Evolutionary conservation across 179 eudicot genomes (phyloP).

Genomic region (Beta lomatogona): DNA sequence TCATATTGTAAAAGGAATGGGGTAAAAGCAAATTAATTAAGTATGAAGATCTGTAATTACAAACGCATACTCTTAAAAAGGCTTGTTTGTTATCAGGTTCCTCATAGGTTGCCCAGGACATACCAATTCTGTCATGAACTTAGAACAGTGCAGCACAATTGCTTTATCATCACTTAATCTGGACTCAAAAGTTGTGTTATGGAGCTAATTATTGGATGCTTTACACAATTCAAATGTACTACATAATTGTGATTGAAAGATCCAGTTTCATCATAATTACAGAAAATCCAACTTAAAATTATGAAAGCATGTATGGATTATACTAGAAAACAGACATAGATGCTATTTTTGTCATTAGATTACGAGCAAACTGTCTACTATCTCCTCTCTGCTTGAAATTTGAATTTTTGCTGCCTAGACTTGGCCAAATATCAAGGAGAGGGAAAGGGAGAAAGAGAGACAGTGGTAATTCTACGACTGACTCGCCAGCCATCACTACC

Average conservation of each 20-base stretch:
- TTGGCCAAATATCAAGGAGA: slow-evolving; percentile 1
- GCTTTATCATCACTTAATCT: neutral
- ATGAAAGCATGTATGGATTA: too few relatives aligned
- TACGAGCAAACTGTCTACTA: too few relatives aligned
- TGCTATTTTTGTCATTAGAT: too few relatives aligned
- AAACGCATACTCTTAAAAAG: neutral
- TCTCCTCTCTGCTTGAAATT: neutral
- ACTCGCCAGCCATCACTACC: neutral
- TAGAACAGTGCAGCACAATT: neutral
- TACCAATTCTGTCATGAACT: neutral
- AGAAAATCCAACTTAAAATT: too few relatives aligned
- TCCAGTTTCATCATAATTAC: too few relatives aligned
- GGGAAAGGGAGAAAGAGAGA: neutral
- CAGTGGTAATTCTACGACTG: neutral
- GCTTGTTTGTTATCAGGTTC: neutral
- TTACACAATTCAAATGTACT: too few relatives aligned
- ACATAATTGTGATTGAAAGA: too few relatives aligned
- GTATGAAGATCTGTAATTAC: neutral
- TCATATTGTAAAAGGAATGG: neutral
- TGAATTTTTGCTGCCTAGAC: neutral
- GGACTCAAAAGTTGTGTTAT: neutral
- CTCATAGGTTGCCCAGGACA: neutral
- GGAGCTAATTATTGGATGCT: too few relatives aligned
- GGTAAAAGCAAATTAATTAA: neutral
- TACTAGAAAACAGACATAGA: too few relatives aligned